Base-by-base conservation (phyloP, 441 rosid genomes). In the Bocquillonia castaneifolia region DNA sequence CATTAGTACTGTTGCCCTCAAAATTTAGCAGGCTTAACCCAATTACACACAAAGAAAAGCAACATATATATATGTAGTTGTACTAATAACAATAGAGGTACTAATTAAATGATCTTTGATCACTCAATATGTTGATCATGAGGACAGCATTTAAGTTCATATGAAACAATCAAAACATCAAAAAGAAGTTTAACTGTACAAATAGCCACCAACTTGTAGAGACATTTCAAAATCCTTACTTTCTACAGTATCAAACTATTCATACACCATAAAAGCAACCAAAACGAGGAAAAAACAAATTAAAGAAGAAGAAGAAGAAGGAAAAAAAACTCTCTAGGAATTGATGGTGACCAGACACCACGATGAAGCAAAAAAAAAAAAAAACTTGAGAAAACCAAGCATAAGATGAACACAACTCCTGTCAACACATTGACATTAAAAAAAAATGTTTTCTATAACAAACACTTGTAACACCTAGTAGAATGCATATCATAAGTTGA, bases 161-260 rank as follows among this genome's bases (percentile, higher is more conserved):
- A 40, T 17, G 3, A 37, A 34, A 59, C 66, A 2, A 26, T 15
- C 20, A 7, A n/a, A 20, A 5, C 5, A 10, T 29, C 18, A 34
- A 18, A 10, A 6, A 36, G n/a, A 14, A 20, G 39, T 10, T 23
- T 37, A 13, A 36, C 17, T 22, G 15, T 7, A 45, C 62, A 74
- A 40, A 54, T 36, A 52, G 42, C 37, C 20, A 20, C 32, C 47
- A 36, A 22, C 57, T 15, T 7, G 18, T 20, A 29, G 44, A 56
- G 26, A 48, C 55, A 32, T 20, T 34, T 23, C 25, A 23, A 3
- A 37, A 23, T 65, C 31, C 15, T 18, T 17, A 17, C 26, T 72
- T 13, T 17, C 74, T 29, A 51, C 10, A 39, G 29, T 29, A 53
- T 72, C 59, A 54, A 77, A 66, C 59, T 40, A 25, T 60, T 23